Base-by-base conservation (phyloP, 164 flowering plant genomes). In the Paratinospora sagittata region DNA sequence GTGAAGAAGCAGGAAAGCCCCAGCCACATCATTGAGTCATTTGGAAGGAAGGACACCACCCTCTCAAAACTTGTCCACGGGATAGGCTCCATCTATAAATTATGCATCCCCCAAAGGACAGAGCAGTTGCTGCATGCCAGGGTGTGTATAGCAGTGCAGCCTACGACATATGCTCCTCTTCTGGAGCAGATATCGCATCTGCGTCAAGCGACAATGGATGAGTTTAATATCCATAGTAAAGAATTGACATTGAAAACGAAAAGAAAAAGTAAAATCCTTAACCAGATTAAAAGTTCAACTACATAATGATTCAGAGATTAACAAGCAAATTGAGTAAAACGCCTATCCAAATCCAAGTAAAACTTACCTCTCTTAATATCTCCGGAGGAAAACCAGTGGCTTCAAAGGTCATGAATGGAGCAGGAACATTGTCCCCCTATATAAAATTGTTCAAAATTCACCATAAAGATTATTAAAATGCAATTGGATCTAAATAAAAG, bases 181-280 rank as follows among this genome's bases (percentile, higher is more conserved):
- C 92, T 77, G 96, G 98, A 93, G 97, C 98, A 93, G 85, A 93
- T 93, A 93, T 93, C 98, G 98, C 96, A 91, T 92, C 97, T 91
- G 97, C 91, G 93, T 84, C 88, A 89, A 90, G 85, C 71, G 81
- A 88, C 68, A 88, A 82, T 69, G 72, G 34, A 82, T 85, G 72
- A 88, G 87, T 79, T 83, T 77, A 80, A 80, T 76, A 39, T 37
- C 41, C 21, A 68, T 26, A 26, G 16, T 36, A 70, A 62, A 63
- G 3, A 8, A 63, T 65, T 37, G 47, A 21, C 4, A 66, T 41
- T 16, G 49, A 64, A 72, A n/a, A n/a, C n/a, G n/a, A n/a, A 70
- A 19, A 34, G 13, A 36, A 58, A 27, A 27, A 2, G 37, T 55
- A 71, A 70, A n/a, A 10, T 19, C 21, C 68, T 39, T 6, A 26